Evolutionary conservation across 192 early-diverging fungal species (phyloP).

Genomic region (Rhizoclosmatium globosum): DNA sequence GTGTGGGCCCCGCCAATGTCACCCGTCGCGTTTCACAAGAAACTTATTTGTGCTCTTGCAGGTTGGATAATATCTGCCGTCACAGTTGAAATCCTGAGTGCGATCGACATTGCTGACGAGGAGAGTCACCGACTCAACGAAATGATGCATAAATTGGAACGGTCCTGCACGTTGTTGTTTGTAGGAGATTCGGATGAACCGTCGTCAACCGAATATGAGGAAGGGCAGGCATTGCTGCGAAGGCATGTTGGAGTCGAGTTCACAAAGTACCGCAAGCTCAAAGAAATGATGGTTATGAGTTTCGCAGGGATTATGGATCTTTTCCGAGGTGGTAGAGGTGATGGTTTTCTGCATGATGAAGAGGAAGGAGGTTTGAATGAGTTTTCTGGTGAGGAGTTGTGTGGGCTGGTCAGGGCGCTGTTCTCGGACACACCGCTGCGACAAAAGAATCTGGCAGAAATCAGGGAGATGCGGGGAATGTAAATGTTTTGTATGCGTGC

Average conservation of each 20-base stretch:
- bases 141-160: constrained; percentile 28
- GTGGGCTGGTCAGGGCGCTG: constrained; percentile 50
- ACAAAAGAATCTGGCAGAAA: constrained; percentile 53
- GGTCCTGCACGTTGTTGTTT: background rate
- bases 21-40: constrained; percentile 1
- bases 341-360: background rate
- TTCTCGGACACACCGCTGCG: constrained; percentile 60
- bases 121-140: constrained; percentile 48
- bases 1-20: constrained; percentile 30
- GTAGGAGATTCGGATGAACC: background rate
- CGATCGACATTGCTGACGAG: constrained; percentile 54
- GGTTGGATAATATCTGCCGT: constrained; percentile 27
- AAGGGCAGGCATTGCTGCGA: background rate
- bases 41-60: constrained; percentile 23
- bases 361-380: constrained; percentile 36
- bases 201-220: background rate
- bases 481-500: no score
- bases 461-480: constrained; percentile 16
- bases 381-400: constrained; percentile 46
- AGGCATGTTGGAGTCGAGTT: background rate
- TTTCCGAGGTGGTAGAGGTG: constrained; percentile 40
- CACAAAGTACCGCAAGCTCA: constrained; percentile 34
- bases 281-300: constrained; percentile 41
- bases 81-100: constrained; percentile 27
- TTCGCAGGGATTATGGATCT: constrained; percentile 53